Evolutionary conservation across 257 asterid genomes (phyloP).

Genomic region (Fraxinus anomala): DNA sequence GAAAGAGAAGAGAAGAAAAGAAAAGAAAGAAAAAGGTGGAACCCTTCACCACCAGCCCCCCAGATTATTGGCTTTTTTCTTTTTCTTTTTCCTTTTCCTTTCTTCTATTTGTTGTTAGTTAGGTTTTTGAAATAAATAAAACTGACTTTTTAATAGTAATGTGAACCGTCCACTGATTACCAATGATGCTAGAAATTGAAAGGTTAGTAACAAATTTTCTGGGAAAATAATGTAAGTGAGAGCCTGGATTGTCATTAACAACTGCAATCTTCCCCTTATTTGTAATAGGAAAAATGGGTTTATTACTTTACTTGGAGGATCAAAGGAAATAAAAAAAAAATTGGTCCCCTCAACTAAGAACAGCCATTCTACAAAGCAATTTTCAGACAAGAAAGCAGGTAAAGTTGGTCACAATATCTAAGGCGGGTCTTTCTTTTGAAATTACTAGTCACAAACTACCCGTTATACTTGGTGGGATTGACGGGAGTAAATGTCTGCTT

Average conservation of each 20-base stretch:
- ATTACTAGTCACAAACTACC: constrained; percentile 20
- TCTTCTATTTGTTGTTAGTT: not conserved
- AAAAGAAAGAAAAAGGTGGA: not conserved
- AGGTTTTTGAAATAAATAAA: not conserved
- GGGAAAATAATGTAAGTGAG: not conserved
- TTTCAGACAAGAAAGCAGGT: not conserved
- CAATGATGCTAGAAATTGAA: not conserved
- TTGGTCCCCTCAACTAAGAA: constrained; percentile 22
- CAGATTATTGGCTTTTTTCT: no score
- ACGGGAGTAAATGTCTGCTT: constrained; percentile 27
- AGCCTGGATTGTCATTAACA: not conserved
- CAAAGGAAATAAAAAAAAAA: constrained; percentile 32
- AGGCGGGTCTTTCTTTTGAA: constrained; percentile 53
- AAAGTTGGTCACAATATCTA: constrained; percentile 14
- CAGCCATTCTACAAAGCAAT: constrained; percentile 7
- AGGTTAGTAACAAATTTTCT: not conserved
- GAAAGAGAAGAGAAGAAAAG: not conserved
- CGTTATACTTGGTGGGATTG: no score
- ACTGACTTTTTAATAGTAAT: not conserved
- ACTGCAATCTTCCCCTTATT: not conserved
- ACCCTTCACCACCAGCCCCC: not conserved
- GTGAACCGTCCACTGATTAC: not conserved
- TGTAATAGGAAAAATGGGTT: not conserved
- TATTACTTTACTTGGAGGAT: not conserved
- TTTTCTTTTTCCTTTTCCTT: not conserved